A percentile compares a stretch with the other conserved stretches of the same genome.
These are phyloP conservation scores for Heliosperma pusillum DNA, from an alignment of 148 eudicot genomes.

Conservation along the genomic window DNA sequence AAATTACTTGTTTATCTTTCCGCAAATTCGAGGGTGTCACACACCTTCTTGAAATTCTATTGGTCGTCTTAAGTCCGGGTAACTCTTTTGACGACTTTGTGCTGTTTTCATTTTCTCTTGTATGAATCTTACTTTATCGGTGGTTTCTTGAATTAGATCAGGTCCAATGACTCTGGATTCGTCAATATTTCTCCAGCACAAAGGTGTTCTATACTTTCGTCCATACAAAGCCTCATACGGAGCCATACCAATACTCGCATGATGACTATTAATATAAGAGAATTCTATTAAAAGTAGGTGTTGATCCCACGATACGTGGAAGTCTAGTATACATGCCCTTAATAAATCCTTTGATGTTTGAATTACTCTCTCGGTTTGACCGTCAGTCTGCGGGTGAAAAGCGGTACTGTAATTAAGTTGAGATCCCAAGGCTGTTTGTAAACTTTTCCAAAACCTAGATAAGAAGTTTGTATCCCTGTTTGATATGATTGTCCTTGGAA, in stretches of 20 bases:
- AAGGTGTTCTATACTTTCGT: background rate
- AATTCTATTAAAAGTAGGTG: background rate
- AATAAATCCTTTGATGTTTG: no score
- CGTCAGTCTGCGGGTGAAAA: no score
- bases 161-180: background rate
- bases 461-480: no score
- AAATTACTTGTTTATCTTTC: no score
- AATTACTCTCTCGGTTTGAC: no score
- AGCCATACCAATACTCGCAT: no score
- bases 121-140: background rate
- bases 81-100: background rate
- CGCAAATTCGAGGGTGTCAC: no score
- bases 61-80: background rate
- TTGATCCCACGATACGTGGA: background rate
- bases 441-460: background rate
- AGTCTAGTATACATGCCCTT: background rate
- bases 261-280: background rate
- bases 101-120: background rate
- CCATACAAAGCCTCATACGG: background rate
- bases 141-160: no score
- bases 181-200: background rate
- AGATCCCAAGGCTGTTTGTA: background rate
- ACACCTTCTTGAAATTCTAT: background rate
- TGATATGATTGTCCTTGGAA: no score
- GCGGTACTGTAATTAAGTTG: no score